These are phyloP conservation scores for Fusarium nelsonii DNA, from an alignment of 2,329 filamentous ascomycete genomes.

Conservation along the genomic window DNA sequence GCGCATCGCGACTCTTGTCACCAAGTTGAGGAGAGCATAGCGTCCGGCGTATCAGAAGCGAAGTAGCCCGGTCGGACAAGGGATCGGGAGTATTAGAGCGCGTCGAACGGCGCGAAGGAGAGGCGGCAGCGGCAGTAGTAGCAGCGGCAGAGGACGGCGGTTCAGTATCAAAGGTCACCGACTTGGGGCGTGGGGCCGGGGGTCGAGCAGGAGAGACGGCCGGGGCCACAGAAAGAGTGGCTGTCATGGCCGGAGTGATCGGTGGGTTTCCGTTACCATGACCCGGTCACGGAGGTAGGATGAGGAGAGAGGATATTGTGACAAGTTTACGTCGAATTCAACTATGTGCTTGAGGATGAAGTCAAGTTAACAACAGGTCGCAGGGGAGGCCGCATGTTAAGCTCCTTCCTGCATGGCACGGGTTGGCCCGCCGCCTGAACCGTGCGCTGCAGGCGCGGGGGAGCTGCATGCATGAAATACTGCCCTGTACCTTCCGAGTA, in stretches of 20 bases:
- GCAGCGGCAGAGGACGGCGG: conserved; percentile 43
- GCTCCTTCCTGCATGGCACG: conserved; percentile 41
- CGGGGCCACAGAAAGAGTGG: conserved; percentile 36
- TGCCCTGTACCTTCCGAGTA: conserved; percentile 14
- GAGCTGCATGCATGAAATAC: conserved; percentile 33
- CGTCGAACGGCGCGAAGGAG: conserved; percentile 49
- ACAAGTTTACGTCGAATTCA: conserved; percentile 8
- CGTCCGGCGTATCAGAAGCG: conserved; percentile 82
- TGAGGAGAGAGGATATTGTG: not conserved
- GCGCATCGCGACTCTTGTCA: conserved; percentile 65
- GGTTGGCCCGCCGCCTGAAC: conserved; percentile 43
- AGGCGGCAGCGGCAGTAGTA: conserved; percentile 28
- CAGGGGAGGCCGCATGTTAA: conserved; percentile 42
- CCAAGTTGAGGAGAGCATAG: conserved; percentile 79
- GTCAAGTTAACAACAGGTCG: conserved; percentile 44
- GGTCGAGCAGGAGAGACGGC: conserved; percentile 40
- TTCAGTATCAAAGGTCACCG: conserved; percentile 42
- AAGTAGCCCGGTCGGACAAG: conserved; percentile 82
- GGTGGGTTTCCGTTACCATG: conserved; percentile 44
- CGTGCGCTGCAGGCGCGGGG: conserved; percentile 38
- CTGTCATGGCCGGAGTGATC: conserved; percentile 49
- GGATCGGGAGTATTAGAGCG: conserved; percentile 60
- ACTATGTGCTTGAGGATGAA: conserved; percentile 14
- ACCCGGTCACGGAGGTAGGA: conserved; percentile 31
- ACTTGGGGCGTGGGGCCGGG: conserved; percentile 43